A percentile compares a stretch with the other conserved stretches of the same genome.
phyloP scores from a whole-genome alignment of 2,329 filamentous ascomycete species.

The Onygena corvina region DNA sequence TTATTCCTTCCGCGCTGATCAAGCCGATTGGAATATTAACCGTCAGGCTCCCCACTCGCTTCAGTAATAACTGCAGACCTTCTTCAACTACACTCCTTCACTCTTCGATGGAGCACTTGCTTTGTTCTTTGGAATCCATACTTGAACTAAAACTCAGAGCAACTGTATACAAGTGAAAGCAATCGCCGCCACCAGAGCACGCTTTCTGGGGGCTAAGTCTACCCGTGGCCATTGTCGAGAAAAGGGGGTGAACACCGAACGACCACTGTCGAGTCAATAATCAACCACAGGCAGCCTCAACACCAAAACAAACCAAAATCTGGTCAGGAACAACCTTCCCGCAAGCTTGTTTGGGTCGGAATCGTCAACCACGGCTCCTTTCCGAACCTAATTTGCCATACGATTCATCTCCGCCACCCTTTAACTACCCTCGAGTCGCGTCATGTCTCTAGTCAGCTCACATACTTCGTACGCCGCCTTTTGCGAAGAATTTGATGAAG shows the following conservation, averaged over 20 bases:
- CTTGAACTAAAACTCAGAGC: constrained; percentile 19
- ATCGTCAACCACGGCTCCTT: constrained; percentile 13
- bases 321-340: not conserved
- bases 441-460: constrained; percentile 28
- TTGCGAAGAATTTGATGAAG: constrained; percentile 40
- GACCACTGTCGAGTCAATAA: not conserved
- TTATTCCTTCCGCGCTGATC: constrained; percentile 4
- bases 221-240: not conserved
- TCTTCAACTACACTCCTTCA: constrained; percentile 6
- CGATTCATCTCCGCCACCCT: constrained; percentile 8
- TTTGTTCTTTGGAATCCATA: constrained; percentile 19
- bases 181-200: constrained; percentile 1
- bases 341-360: constrained; percentile 10
- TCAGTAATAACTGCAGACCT: not conserved
- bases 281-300: not conserved
- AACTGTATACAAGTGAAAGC: constrained; percentile 19
- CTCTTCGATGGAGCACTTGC: constrained; percentile 21
- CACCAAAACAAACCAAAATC: not conserved
- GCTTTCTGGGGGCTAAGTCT: not conserved
- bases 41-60: not conserved
- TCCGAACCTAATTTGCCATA: constrained; percentile 14
- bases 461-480: constrained; percentile 30
- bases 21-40: not conserved
- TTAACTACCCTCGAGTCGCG: constrained; percentile 11
- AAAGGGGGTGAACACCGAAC: not conserved